phyloP scores from a whole-genome alignment of 2,329 filamentous ascomycete species.

The Cordyceps militaris region DNA sequence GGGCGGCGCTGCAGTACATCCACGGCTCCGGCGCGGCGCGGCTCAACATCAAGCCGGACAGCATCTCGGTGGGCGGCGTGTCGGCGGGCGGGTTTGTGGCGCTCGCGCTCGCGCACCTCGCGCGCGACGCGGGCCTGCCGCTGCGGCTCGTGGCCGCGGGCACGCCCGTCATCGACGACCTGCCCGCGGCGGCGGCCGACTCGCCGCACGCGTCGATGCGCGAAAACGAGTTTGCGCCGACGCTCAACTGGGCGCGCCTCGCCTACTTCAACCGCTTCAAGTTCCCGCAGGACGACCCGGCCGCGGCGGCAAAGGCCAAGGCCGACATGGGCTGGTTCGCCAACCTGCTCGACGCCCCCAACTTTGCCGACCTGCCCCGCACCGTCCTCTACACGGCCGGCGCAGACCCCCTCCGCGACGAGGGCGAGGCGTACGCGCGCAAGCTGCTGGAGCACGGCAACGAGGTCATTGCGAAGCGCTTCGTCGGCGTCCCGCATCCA shows the following conservation, averaged over 20 bases:
- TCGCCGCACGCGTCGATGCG: constrained; percentile 34
- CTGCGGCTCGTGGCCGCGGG: constrained; percentile 32
- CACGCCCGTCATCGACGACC: constrained; percentile 34
- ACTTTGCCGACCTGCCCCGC: constrained; percentile 27
- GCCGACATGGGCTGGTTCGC: constrained; percentile 20
- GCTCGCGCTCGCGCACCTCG: constrained; percentile 32
- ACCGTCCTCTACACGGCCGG: constrained; percentile 37
- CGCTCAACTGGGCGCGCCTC: constrained; percentile 36
- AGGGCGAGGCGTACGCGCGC: constrained; percentile 40
- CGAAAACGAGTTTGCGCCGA: constrained; percentile 35
- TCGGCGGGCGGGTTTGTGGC: constrained; percentile 38
- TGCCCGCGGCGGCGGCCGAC: constrained; percentile 30
- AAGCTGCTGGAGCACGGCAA: constrained; percentile 36
- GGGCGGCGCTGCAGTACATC: constrained; percentile 36
- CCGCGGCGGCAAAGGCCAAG: constrained; percentile 13
- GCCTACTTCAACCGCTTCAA: constrained; percentile 33
- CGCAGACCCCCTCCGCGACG: constrained; percentile 40
- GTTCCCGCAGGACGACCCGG: constrained; percentile 20
- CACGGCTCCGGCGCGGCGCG: constrained; percentile 24
- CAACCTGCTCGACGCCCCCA: constrained; percentile 30
- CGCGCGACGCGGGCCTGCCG: constrained; percentile 31
- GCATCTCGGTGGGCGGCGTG: constrained; percentile 38
- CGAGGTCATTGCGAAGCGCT: constrained; percentile 39
- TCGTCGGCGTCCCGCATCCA: constrained; percentile 39
- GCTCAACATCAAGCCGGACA: constrained; percentile 31